These are phyloP conservation scores for Verticillium isaacii DNA, from an alignment of 2,329 filamentous ascomycete genomes.

Conservation along the genomic window DNA sequence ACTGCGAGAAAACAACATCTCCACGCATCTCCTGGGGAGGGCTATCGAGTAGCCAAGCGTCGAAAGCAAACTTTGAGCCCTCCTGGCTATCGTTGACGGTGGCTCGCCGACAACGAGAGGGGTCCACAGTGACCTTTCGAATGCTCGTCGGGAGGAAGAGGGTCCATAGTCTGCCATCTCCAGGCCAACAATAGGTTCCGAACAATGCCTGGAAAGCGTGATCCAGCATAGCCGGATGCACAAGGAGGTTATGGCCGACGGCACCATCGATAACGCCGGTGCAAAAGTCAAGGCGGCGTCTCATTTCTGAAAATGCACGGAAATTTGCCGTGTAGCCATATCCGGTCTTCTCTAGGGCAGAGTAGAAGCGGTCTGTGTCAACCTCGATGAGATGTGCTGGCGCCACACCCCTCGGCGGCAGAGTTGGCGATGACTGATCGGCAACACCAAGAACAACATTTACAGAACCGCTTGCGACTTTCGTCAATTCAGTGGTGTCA, in stretches of 20 bases:
- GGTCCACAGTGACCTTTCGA: conserved; percentile 12
- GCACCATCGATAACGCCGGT: conserved; percentile 5
- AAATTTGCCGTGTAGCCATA: conserved; percentile 1
- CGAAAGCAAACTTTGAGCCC: background rate
- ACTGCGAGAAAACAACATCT: conserved; percentile 1
- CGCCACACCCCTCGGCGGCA: background rate
- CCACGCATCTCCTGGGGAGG: conserved; percentile 1
- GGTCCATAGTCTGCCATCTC: conserved; percentile 24
- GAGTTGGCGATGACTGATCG: background rate
- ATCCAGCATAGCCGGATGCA: conserved; percentile 30
- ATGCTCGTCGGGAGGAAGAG: conserved; percentile 25
- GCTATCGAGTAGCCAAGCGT: background rate
- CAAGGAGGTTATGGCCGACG: conserved; percentile 12
- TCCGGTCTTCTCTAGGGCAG: background rate
- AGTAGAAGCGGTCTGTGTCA: conserved; percentile 2
- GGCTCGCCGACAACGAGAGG: conserved; percentile 2
- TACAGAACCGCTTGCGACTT: background rate
- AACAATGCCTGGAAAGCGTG: conserved; percentile 28
- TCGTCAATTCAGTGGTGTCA: background rate
- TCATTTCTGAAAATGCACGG: background rate
- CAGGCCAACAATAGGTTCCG: conserved; percentile 24
- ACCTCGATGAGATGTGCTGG: background rate
- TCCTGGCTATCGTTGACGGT: background rate
- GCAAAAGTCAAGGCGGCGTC: conserved; percentile 11
- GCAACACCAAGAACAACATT: background rate